Evolutionary conservation across 2,329 filamentous ascomycete genomes (phyloP), one percentile per base, ranked within the genome.

Genomic region (Metarhizium brunneum): DNA sequence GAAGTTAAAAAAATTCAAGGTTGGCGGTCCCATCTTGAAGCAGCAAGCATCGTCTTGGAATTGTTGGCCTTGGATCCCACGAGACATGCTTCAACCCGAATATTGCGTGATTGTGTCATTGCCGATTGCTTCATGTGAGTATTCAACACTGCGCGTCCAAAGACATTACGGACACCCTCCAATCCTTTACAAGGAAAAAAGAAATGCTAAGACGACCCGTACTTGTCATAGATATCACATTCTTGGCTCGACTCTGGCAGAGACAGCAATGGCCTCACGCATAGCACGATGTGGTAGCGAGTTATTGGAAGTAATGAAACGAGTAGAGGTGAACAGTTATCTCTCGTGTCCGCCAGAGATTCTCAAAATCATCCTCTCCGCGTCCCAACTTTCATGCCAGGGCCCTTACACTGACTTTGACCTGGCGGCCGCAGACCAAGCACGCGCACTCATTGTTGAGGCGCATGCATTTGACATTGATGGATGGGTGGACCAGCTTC

Each of bases 101-200:
- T 69, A 63, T 59, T 74, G 54, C 70, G 72, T 47, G 76, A 78
- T 61, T 76, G 72, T 52, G 70, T 79, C 54, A 69, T 76, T 47
- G 75, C 76, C 18, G 75, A 79, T 59, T 77, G 73, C 56, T 73
- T 75, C 63, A 74, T 74, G 72, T 74, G 65, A 65, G 72, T 68
- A 13, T 20, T 49, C 29, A 25, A 25, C 25, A 25, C 25, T 25
- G 25, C 25, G 25, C 25, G 25, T 25, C 25, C 25, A 25, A 25
- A 25, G 25, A 25, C 25, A 25, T 25, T 25, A 6, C 35, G 1
- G 6, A 8, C 32, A 3, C 6, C 18, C n/a, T 6, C 6, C 40
- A 6, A 6, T 48, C 18, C 25, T 30, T 42, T 18, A 56, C 2
- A 5, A 43, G 14, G 18, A 14, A 36, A 25, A 54, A 20, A 8